Percentiles rank a stretch among this genome's conserved stretches.
These are phyloP conservation scores for Ligustrum vulgare DNA, from an alignment of 257 asterid species.

Conservation along the genomic window DNA sequence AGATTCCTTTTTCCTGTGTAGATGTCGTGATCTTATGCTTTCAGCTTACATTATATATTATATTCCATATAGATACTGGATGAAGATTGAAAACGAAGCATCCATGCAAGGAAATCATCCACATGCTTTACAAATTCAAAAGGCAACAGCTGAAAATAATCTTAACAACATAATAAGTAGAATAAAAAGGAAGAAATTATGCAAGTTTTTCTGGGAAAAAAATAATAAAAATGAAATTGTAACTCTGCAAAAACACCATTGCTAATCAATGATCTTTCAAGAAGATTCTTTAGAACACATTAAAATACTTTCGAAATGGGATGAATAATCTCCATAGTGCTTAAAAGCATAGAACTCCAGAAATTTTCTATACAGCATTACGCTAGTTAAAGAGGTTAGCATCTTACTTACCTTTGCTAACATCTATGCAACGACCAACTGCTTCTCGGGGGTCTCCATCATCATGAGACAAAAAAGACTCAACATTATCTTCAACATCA, in stretches of 20 bases:
- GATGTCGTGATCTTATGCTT: not conserved
- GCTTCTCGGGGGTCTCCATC: constrained; percentile 89
- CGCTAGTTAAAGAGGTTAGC: constrained; percentile 4
- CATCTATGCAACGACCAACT: constrained; percentile 90
- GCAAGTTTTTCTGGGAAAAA: not conserved
- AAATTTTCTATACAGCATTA: not conserved
- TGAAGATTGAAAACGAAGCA: not conserved
- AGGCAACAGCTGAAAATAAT: not conserved
- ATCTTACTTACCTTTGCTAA: constrained; percentile 65
- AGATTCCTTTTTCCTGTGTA: no score
- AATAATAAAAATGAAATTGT: not conserved
- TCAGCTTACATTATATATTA: not conserved
- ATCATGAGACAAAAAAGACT: constrained; percentile 87
- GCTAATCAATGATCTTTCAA: not conserved
- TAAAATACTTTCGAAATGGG: not conserved
- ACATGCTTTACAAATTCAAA: not conserved
- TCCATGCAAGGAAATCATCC: not conserved
- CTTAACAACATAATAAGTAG: not conserved
- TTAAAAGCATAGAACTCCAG: constrained; percentile 8
- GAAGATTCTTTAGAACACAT: not conserved
- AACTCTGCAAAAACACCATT: not conserved
- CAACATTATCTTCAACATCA: constrained; percentile 94
- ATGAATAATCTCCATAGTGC: not conserved
- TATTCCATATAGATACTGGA: not conserved
- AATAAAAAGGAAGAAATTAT: not conserved